Evolutionary conservation across 345 rosid genomes (phyloP).

Genomic region (Angophora floribunda): DNA sequence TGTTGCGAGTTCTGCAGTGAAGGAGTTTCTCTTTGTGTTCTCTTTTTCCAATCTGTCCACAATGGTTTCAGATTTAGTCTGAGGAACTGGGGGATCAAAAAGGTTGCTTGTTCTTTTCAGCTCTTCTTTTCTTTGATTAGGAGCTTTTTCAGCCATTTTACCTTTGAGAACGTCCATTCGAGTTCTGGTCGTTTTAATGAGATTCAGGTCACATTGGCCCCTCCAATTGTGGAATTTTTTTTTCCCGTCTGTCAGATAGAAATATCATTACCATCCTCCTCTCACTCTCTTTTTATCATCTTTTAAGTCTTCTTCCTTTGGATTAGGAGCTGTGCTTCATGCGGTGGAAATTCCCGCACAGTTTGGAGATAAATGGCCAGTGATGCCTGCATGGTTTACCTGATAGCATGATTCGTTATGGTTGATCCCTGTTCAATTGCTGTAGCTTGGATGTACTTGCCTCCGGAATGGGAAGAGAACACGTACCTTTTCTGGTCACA

Average conservation of each 20-base stretch:
- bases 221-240: background rate
- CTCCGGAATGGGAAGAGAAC: background rate
- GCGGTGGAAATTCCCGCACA: background rate
- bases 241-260: background rate
- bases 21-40: background rate
- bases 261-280: background rate
- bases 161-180: background rate
- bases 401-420: background rate
- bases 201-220: background rate
- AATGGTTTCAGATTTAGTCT: background rate
- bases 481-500: background rate
- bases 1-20: conserved; percentile 60
- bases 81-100: background rate
- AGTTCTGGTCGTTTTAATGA: background rate
- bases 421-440: background rate
- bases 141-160: background rate
- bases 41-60: background rate
- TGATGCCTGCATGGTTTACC: background rate
- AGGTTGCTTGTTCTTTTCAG: background rate
- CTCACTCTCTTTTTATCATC: background rate
- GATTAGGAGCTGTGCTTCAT: background rate
- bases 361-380: background rate
- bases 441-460: background rate
- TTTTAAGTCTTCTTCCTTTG: background rate
- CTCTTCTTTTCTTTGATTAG: background rate